phyloP scores from a whole-genome alignment of 768 basidiomycete species.

The Tubosaeta sp. region DNA sequence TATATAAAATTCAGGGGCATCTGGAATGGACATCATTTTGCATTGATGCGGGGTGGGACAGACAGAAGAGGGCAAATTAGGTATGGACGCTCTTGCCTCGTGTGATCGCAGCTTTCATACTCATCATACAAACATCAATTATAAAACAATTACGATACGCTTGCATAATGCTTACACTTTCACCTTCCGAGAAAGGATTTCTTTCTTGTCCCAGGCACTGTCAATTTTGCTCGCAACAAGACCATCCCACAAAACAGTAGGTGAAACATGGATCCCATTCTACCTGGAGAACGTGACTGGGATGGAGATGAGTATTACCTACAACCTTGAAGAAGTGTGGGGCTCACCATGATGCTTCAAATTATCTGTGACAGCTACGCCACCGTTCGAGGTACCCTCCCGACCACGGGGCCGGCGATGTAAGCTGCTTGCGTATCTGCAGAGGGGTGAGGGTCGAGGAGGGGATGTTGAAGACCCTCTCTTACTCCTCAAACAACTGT shows the following conservation, averaged over 20 bases:
- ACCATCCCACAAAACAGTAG: slow-evolving; percentile 77
- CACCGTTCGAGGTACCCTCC: slow-evolving; percentile 66
- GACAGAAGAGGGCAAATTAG: neutral
- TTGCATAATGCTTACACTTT: slow-evolving; percentile 34
- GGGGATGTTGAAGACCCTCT: slow-evolving; percentile 77
- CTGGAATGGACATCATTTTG: neutral
- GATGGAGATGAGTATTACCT: neutral
- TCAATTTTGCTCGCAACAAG: slow-evolving; percentile 67
- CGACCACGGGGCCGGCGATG: no score
- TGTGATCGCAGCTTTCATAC: no score
- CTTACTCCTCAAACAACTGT: slow-evolving; percentile 74
- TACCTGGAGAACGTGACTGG: slow-evolving; percentile 88
- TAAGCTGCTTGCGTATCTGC: slow-evolving; percentile 70
- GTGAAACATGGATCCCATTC: slow-evolving; percentile 90
- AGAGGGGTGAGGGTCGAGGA: slow-evolving; percentile 59
- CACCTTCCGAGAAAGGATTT: slow-evolving; percentile 68
- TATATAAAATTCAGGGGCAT: neutral
- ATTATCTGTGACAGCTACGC: slow-evolving; percentile 77
- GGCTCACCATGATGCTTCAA: slow-evolving; percentile 83
- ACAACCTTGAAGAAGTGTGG: neutral
- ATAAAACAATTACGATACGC: neutral
- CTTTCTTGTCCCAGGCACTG: slow-evolving; percentile 75
- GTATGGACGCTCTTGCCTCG: neutral
- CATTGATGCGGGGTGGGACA: neutral
- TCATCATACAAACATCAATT: neutral